A percentile compares a stretch with the other conserved stretches of the same genome.
Conservation (phyloP, 208 protist genomes). For the Leishmania tropica region DNA sequence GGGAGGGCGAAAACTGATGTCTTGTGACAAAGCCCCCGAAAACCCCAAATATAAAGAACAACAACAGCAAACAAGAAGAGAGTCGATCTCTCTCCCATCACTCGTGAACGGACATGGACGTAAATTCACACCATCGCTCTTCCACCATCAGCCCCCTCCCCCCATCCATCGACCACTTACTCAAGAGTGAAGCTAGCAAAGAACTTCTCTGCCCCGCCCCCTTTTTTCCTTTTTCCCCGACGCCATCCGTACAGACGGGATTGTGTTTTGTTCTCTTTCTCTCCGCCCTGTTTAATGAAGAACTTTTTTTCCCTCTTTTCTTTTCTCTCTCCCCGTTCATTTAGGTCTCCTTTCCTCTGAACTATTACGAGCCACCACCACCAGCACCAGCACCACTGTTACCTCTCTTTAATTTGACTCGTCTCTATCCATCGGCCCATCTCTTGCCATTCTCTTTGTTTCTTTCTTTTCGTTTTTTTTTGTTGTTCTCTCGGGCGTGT, state of each 20-base stretch:
- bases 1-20: background rate
- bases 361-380: background rate
- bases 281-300: background rate
- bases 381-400: background rate
- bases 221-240: background rate
- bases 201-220: background rate
- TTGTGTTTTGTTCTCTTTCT: background rate
- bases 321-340: background rate
- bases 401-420: background rate
- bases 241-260: background rate
- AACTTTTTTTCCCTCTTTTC: background rate
- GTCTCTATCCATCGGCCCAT: background rate
- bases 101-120: background rate
- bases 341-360: slow-evolving; percentile 6
- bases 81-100: background rate
- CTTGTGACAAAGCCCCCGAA: background rate
- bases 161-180: background rate
- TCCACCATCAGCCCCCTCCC: background rate
- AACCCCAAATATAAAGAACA: background rate
- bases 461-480: background rate
- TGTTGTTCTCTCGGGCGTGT: background rate
- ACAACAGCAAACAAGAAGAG: background rate
- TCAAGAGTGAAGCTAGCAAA: slow-evolving; percentile 1
- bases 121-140: background rate
- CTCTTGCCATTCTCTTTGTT: background rate